Base-by-base conservation (phyloP, 1,284 basidiomycete genomes). In the Apiotrichum porosum region DNA sequence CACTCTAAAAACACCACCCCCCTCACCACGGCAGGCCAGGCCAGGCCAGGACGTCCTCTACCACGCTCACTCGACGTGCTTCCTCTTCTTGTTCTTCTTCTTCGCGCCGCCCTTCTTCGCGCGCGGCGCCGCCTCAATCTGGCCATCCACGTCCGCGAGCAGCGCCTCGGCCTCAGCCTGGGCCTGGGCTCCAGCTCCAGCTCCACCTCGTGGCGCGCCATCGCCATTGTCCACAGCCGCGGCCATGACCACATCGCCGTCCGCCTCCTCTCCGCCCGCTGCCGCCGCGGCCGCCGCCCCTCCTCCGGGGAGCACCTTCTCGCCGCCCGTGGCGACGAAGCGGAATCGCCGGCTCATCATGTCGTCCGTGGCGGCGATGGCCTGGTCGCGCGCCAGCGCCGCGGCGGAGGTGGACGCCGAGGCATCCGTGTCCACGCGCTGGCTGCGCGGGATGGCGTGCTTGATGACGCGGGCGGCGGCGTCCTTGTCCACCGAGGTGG, bases 381-480 rank as follows among this genome's bases (percentile, higher is more conserved):
- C 48, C 35, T 59, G 59, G 18, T 51, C 37, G 36, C 50, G 52
- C 5, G 52, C 56, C 10, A 51, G 8, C 6, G 55, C 58, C 3
- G 54, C 54, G 1, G 54, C 52, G 3, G 58, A 47, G 24, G 37
- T 28, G 5, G 62, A 46, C 14, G 17, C 6, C 19, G 36, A 39
- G n/a, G 41, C 38, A 1, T 37, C 34, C 3, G 17, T 18, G 6
- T n/a, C 9, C 10, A 24, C n/a, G 17, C 23, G 52, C 44, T n/a
- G 26, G 26, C 26, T 22, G 10, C 33, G 26, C 13, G 66, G 59
- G 36, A 71, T 52, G 8, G 61, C 54, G 44, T 52, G 43, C 21
- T 47, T 51, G 52, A 73, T 62, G 57, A 71, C 65, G 21, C 71
- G 57, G 9, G 54, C 40, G 3, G 71, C 69, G 10, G 53, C 51